Evolutionary conservation across 495 filamentous ascomycete species (phyloP).

Genomic region (Aspergillus nidulans): DNA sequence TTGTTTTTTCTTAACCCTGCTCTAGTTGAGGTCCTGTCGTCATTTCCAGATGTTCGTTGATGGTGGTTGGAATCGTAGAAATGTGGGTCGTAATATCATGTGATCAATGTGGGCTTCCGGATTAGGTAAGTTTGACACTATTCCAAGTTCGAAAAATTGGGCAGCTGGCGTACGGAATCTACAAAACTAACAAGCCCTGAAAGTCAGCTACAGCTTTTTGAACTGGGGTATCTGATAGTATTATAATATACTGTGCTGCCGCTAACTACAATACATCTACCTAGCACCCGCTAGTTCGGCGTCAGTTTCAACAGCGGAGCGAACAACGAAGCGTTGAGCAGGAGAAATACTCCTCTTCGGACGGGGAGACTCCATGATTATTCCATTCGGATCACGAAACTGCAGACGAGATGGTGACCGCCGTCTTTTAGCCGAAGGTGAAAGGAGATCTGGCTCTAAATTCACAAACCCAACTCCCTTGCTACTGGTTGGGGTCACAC

Average conservation of each 20-base stretch:
- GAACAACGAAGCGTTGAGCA: neutral
- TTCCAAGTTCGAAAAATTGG: neutral
- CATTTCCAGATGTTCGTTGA: neutral
- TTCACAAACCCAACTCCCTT: neutral
- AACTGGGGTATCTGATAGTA: no score
- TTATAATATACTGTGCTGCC: no score
- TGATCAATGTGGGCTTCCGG: neutral
- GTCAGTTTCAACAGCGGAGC: no score
- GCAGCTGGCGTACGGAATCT: neutral
- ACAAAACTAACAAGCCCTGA: neutral
- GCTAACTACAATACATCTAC: no score
- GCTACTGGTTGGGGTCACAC: neutral
- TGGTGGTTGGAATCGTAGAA: neutral
- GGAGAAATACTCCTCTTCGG: constrained; percentile 10
- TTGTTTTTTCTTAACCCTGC: constrained; percentile 7
- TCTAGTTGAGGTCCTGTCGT: no score
- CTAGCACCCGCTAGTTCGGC: no score
- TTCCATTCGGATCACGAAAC: constrained; percentile 17
- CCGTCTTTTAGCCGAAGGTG: constrained; percentile 16
- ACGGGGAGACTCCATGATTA: constrained; percentile 19
- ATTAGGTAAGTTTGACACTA: constrained; percentile 1
- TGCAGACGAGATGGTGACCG: constrained; percentile 3
- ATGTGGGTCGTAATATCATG: neutral
- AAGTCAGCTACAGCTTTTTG: no score
- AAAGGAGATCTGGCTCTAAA: constrained; percentile 9